Conservation (phyloP, 345 rosid genomes). For the Eutrema japonicum region DNA sequence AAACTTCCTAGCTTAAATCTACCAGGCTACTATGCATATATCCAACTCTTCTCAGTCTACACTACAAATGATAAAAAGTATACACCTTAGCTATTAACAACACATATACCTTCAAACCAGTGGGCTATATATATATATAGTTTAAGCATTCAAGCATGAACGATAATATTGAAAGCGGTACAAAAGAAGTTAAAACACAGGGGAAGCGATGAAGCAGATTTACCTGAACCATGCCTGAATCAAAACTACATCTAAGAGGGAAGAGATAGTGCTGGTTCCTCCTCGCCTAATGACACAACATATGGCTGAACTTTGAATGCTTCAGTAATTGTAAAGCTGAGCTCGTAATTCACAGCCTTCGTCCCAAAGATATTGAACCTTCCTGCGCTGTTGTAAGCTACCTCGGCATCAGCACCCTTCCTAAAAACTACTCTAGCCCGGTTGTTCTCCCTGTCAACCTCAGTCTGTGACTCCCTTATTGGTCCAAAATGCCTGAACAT, state of each 20-base stretch:
- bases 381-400: constrained; percentile 77
- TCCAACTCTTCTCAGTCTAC: constrained; percentile 4
- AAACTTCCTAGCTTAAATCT: constrained; percentile 10
- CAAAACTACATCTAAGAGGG: constrained; percentile 11
- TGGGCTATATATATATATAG: not conserved
- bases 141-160: not conserved
- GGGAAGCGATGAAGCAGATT: not conserved
- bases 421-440: constrained; percentile 92
- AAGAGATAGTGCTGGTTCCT: constrained; percentile 44
- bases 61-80: not conserved
- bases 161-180: not conserved
- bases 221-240: constrained; percentile 45
- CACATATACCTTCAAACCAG: constrained; percentile 11
- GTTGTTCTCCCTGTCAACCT: constrained; percentile 65
- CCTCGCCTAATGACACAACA: constrained; percentile 49
- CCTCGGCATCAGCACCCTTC: constrained; percentile 75
- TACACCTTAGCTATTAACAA: constrained; percentile 17
- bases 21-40: constrained; percentile 1
- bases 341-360: constrained; percentile 70
- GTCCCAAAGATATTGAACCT: constrained; percentile 79
- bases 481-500: constrained; percentile 89
- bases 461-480: constrained; percentile 71
- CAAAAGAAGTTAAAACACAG: not conserved
- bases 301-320: constrained; percentile 51
- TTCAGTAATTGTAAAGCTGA: constrained; percentile 60